phyloP scores from a whole-genome alignment of 805 yeast genomes.

The Kuraishia hungarica region DNA sequence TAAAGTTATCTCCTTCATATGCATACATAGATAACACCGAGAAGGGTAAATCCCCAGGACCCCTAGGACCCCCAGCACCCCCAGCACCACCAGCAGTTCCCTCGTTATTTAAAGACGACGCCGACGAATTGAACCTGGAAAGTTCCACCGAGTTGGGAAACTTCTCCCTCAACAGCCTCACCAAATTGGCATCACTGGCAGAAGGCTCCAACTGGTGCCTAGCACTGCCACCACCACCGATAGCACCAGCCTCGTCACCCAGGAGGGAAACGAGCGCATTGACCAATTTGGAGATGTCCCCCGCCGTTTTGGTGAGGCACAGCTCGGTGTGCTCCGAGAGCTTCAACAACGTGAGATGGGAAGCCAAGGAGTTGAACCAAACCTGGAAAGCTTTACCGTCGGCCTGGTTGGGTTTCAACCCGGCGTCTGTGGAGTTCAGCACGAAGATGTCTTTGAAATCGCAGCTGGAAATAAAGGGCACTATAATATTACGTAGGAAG shows the following conservation, averaged over 20 bases:
- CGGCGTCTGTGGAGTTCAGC: conserved; percentile 69
- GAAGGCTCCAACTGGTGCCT: conserved; percentile 1
- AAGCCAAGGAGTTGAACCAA: conserved; percentile 16
- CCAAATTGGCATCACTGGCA: conserved; percentile 3
- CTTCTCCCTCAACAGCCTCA: conserved; percentile 5
- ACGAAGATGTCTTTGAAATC: conserved; percentile 40
- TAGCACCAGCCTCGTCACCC: no score
- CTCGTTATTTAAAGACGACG: conserved; percentile 1
- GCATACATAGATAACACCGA: conserved; percentile 36
- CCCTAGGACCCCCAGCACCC: no score
- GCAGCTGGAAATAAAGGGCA: conserved; percentile 35
- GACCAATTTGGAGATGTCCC: conserved; percentile 9
- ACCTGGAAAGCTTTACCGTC: conserved; percentile 10
- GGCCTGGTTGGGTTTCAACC: conserved; percentile 22
- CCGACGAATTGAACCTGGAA: conserved; percentile 5
- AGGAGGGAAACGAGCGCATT: conserved; percentile 3
- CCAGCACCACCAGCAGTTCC: no score
- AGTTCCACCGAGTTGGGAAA: conserved; percentile 9
- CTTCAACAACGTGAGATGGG: conserved; percentile 11
- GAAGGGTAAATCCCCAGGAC: conserved; percentile 4
- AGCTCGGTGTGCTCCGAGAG: conserved; percentile 7
- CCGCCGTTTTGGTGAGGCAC: conserved; percentile 3
- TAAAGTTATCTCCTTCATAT: conserved; percentile 85
- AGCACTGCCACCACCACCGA: background rate
- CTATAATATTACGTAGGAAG: conserved; percentile 42